These are phyloP conservation scores for Prunus salicina DNA, from an alignment of 306 rosid genomes.

Conservation along the genomic window DNA sequence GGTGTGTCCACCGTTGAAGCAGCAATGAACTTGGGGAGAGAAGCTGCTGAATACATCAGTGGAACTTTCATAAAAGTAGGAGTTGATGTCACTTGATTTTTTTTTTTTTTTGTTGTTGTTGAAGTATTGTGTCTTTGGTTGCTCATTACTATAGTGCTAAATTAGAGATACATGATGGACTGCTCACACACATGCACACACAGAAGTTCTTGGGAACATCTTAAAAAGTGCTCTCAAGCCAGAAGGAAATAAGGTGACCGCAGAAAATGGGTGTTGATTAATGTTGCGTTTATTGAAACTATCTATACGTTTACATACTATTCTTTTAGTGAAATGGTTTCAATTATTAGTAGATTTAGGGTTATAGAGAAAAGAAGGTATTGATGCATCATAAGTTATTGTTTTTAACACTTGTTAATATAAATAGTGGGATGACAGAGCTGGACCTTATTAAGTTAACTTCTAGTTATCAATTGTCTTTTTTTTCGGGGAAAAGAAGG, in stretches of 20 bases:
- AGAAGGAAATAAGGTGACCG: background rate
- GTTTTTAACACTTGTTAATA: background rate
- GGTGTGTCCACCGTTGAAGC: constrained; percentile 77
- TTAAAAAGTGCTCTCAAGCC: background rate
- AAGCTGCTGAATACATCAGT: constrained; percentile 92
- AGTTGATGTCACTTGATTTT: constrained; percentile 5
- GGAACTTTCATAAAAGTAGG: constrained; percentile 72
- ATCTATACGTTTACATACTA: background rate
- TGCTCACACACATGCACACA: background rate
- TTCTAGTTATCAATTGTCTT: background rate
- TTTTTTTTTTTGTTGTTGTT: background rate
- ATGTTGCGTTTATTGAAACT: background rate
- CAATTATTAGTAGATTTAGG: background rate
- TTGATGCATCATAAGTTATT: background rate
- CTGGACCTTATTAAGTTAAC: background rate
- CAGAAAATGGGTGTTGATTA: background rate
- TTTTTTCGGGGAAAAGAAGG: background rate
- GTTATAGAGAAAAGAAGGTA: background rate
- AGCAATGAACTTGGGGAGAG: constrained; percentile 88
- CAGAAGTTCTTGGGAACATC: background rate
- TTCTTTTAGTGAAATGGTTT: background rate
- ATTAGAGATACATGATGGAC: background rate
- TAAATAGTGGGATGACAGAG: background rate
- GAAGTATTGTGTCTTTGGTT: background rate
- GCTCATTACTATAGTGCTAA: background rate